A percentile compares a stretch with the other conserved stretches of the same genome.
These are phyloP conservation scores for Ceratobasidium sp. DNA, from an alignment of 1,284 basidiomycete species.

Conservation along the genomic window DNA sequence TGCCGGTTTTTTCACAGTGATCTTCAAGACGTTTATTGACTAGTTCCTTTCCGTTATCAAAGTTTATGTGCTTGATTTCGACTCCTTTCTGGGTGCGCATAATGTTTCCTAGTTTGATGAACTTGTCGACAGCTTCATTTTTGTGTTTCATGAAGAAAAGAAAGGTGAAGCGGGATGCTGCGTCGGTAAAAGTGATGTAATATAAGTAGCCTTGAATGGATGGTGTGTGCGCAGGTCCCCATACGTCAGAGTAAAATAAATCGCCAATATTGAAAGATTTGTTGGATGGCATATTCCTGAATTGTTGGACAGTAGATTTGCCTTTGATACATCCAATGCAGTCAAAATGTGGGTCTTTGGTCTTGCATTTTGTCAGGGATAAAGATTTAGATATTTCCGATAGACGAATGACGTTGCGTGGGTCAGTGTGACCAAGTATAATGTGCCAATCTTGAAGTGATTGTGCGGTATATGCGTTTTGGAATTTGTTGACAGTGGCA, in stretches of 20 bases:
- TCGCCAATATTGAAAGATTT: constrained; percentile 3
- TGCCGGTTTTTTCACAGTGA: constrained; percentile 1
- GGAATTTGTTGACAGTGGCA: background rate
- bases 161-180: constrained; percentile 2
- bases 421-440: no score
- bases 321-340: no score
- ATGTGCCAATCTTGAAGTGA: no score
- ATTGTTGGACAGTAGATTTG: background rate
- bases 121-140: no score
- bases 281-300: background rate
- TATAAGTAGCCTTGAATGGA: constrained; percentile 7
- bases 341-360: background rate
- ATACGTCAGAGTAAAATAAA: constrained; percentile 18
- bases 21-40: background rate
- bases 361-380: no score
- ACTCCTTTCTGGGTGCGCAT: no score
- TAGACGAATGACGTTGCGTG: no score
- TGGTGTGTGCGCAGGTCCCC: background rate
- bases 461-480: no score
- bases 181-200: constrained; percentile 10
- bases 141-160: no score
- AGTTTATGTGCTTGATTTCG: background rate
- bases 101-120: no score
- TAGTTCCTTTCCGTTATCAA: constrained; percentile 1
- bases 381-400: no score